Evolutionary conservation across 768 basidiomycete species (phyloP).

Genomic region (Rhizopogon vesiculosus): DNA sequence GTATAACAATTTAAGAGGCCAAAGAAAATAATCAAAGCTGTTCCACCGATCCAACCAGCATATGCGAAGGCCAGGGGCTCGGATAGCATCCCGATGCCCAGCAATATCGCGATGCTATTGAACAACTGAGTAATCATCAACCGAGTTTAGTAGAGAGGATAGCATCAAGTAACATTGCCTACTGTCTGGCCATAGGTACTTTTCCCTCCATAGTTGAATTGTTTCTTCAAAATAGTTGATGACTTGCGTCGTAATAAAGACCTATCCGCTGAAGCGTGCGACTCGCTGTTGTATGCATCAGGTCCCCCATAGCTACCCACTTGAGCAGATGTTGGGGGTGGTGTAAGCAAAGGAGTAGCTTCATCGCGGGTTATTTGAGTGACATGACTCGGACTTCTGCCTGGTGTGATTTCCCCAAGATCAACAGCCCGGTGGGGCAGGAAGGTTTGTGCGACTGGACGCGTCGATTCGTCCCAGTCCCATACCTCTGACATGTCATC

Average conservation of each 20-base stretch:
- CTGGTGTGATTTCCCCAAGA: background rate
- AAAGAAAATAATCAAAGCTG: conserved; percentile 67
- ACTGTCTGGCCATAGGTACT: conserved; percentile 77
- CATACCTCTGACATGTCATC: conserved; percentile 15
- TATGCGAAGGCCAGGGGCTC: conserved; percentile 90
- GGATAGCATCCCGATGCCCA: conserved; percentile 87
- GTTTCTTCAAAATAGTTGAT: conserved; percentile 5
- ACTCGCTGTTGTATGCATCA: background rate
- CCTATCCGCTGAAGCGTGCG: background rate
- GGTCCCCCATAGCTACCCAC: background rate
- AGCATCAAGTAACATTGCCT: conserved; percentile 13
- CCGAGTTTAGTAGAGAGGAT: background rate
- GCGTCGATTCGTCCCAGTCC: conserved; percentile 16
- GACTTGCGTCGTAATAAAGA: conserved; percentile 2
- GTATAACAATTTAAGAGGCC: conserved; percentile 85
- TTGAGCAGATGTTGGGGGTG: conserved; percentile 11
- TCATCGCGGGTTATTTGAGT: conserved; percentile 7
- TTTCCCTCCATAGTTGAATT: conserved; percentile 41
- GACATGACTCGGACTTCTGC: background rate
- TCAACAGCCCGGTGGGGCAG: background rate
- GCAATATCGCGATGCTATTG: conserved; percentile 80
- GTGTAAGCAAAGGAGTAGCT: conserved; percentile 37
- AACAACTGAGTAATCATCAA: conserved; percentile 53
- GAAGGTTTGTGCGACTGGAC: background rate
- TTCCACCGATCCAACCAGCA: conserved; percentile 84